These are phyloP conservation scores for Obba rivulosa DNA, from an alignment of 768 basidiomycete genomes.

Conservation along the genomic window DNA sequence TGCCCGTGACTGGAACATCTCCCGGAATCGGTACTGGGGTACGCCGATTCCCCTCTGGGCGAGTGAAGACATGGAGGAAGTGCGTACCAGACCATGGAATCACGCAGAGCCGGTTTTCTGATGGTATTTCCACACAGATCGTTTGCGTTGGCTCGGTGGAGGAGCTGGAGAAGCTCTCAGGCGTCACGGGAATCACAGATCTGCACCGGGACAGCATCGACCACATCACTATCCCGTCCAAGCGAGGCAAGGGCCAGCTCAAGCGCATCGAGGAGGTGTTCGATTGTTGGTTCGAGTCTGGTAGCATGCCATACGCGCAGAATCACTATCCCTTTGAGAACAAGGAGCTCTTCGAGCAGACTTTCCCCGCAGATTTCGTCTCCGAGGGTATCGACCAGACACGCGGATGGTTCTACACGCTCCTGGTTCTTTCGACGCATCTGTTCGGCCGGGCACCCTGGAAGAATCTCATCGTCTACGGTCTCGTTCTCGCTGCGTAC, in stretches of 20 bases:
- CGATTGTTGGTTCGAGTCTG: slow-evolving; percentile 99
- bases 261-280: slow-evolving; percentile 97
- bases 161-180: slow-evolving; percentile 83
- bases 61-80: slow-evolving; percentile 90
- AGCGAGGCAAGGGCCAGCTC: slow-evolving; percentile 78
- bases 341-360: slow-evolving; percentile 75
- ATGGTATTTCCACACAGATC: slow-evolving; percentile 40
- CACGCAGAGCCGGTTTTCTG: not conserved
- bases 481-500: slow-evolving; percentile 90
- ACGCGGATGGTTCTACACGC: slow-evolving; percentile 98
- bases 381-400: slow-evolving; percentile 99
- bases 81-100: slow-evolving; percentile 18
- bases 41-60: slow-evolving; percentile 97
- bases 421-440: slow-evolving; percentile 94
- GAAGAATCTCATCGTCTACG: slow-evolving; percentile 96
- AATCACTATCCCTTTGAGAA: slow-evolving; percentile 98
- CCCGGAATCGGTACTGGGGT: slow-evolving; percentile 99
- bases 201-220: slow-evolving; percentile 94
- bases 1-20: slow-evolving; percentile 99
- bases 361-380: slow-evolving; percentile 94
- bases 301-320: slow-evolving; percentile 99
- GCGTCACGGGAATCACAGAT: slow-evolving; percentile 78
- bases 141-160: slow-evolving; percentile 84
- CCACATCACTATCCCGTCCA: slow-evolving; percentile 92
- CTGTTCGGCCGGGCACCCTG: slow-evolving; percentile 91